These are phyloP conservation scores for Boletus reticulatus DNA, from an alignment of 768 basidiomycete genomes.

Conservation along the genomic window DNA sequence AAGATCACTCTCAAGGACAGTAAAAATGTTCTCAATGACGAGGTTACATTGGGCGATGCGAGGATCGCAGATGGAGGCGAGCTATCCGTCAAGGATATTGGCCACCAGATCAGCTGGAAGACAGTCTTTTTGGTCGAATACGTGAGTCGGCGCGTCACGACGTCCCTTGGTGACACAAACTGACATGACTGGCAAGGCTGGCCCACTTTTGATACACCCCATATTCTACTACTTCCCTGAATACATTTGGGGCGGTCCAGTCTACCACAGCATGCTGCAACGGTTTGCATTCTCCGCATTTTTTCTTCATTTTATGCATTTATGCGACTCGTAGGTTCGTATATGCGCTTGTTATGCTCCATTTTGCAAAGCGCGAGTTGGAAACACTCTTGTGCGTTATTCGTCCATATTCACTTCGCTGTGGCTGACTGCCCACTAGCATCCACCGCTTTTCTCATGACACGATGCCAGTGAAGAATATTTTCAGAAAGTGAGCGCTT, in stretches of 20 bases:
- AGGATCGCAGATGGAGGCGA: constrained; percentile 60
- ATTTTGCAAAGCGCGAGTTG: constrained; percentile 89
- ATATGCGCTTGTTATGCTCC: constrained; percentile 73
- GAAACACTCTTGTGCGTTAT: constrained; percentile 84
- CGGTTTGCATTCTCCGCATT: constrained; percentile 42
- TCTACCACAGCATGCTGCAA: constrained; percentile 76
- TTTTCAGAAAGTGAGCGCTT: background rate
- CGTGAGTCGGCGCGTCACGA: constrained; percentile 46
- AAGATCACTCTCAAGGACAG: constrained; percentile 65
- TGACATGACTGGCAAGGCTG: constrained; percentile 48
- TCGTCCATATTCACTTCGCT: background rate
- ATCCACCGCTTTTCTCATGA: constrained; percentile 95
- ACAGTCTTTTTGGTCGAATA: constrained; percentile 95
- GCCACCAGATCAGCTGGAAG: constrained; percentile 84
- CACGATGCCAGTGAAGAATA: constrained; percentile 89
- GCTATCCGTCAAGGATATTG: constrained; percentile 83
- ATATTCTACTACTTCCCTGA: constrained; percentile 71
- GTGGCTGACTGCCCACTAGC: constrained; percentile 35
- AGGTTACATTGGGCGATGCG: constrained; percentile 54
- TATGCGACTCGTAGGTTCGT: constrained; percentile 47
- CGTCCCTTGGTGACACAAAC: background rate
- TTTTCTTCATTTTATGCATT: background rate
- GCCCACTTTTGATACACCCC: constrained; percentile 89
- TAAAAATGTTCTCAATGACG: constrained; percentile 61
- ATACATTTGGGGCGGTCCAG: constrained; percentile 65